Conservation (phyloP, 2,329 filamentous ascomycete species). For the Teratosphaeriaceae sp. region DNA sequence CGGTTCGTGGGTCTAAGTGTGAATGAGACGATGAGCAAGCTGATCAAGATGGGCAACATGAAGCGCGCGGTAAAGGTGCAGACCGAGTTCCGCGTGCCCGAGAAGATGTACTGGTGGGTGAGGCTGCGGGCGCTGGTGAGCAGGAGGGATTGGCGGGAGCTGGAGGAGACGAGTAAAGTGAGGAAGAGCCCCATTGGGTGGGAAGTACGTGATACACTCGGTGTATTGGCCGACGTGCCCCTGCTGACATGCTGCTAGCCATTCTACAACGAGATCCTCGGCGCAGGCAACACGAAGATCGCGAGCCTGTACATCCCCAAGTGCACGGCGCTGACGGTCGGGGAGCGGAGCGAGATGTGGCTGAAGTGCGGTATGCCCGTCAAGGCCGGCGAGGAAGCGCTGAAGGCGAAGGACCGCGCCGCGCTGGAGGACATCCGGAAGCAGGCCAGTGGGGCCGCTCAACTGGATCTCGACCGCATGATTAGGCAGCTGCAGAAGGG, state of each 20-base stretch:
- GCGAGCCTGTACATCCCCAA: conserved; percentile 82
- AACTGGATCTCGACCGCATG: conserved; percentile 77
- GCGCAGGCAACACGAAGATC: conserved; percentile 82
- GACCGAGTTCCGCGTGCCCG: conserved; percentile 85
- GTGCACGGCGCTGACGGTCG: conserved; percentile 62
- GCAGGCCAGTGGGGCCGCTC: conserved; percentile 63
- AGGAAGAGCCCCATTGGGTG: conserved; percentile 91
- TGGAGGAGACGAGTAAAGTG: conserved; percentile 73
- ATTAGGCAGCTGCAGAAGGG: conserved; percentile 44
- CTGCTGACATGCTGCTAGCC: conserved; percentile 48
- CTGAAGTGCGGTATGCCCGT: conserved; percentile 87
- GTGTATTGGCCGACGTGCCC: neutral
- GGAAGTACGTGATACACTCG: conserved; percentile 59
- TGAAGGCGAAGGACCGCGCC: conserved; percentile 70
- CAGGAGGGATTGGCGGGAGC: conserved; percentile 83
- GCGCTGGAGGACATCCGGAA: conserved; percentile 66
- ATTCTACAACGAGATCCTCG: conserved; percentile 83
- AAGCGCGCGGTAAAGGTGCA: conserved; percentile 84
- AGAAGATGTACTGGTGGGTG: conserved; percentile 84
- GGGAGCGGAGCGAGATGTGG: conserved; percentile 82
- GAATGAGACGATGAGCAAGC: conserved; percentile 86
- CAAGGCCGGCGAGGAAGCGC: conserved; percentile 86
- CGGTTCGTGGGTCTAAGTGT: conserved; percentile 74
- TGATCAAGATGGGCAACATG: conserved; percentile 73
- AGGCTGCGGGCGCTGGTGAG: conserved; percentile 82